Conservation (phyloP, 2,329 filamentous ascomycete genomes). For the Periconia digitata region DNA sequence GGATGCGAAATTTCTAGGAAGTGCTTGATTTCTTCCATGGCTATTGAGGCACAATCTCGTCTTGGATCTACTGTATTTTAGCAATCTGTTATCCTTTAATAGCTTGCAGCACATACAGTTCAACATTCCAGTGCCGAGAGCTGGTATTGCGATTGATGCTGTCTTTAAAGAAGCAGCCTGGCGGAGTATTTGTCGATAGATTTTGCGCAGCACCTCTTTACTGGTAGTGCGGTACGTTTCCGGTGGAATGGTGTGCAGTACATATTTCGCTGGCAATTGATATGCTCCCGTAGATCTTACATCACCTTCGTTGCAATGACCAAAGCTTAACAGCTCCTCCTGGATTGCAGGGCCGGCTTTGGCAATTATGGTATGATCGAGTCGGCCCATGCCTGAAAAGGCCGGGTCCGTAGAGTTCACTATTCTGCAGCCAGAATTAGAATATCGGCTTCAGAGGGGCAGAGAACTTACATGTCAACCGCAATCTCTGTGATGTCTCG, state of each 20-base stretch:
- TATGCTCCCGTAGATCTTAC: constrained; percentile 30
- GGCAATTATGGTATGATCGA: constrained; percentile 33
- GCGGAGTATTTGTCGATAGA: constrained; percentile 31
- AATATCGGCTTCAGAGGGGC: too few species aligned
- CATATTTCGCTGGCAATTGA: constrained; percentile 29
- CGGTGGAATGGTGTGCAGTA: constrained; percentile 34
- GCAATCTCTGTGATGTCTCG: constrained; percentile 39
- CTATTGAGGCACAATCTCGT: constrained; percentile 30
- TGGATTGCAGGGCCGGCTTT: constrained; percentile 29
- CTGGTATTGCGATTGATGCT: constrained; percentile 35
- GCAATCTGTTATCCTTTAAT: background rate
- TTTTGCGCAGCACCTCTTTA: constrained; percentile 26
- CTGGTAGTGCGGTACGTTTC: constrained; percentile 22
- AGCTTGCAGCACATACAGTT: constrained; percentile 12
- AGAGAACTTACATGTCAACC: constrained; percentile 21
- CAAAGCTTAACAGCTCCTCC: constrained; percentile 24
- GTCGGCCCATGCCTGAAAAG: constrained; percentile 31
- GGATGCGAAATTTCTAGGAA: constrained; percentile 29
- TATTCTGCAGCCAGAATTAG: constrained; percentile 11
- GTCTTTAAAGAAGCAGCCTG: constrained; percentile 26
- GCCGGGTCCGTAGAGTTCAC: constrained; percentile 33
- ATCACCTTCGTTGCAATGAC: constrained; percentile 27
- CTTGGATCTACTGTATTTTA: constrained; percentile 15
- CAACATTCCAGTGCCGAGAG: constrained; percentile 34
- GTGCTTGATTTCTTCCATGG: constrained; percentile 35